Base-by-base conservation (phyloP, 208 protist species). In the Acanthamoeba lenticulata region DNA sequence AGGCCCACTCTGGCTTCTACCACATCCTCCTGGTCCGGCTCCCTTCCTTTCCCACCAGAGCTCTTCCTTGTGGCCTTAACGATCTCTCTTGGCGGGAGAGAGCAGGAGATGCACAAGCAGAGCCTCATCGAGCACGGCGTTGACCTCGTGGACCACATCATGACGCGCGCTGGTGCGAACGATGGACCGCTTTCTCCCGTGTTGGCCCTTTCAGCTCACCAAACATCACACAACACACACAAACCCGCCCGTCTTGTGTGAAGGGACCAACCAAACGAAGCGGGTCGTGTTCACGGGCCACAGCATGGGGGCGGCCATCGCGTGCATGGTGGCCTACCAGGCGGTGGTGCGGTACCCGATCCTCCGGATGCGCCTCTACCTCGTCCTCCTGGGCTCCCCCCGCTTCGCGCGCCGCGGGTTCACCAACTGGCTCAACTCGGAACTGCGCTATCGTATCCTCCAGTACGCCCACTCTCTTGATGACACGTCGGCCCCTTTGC, bases 1-100 rank as follows among this genome's bases (percentile, higher is more conserved):
- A 86, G 29, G 77, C 77, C 7, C 77, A 86, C 44, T 86, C 77
- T n/a, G 77, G 77, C 38, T 86, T 86, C 77, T 86, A 86, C 44
- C 77, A 86, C 9, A 38, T 86, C 4, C 77, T 86, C n/a, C 21
- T 86, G 40, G 67, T 79, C 27, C 13, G 36, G 29, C 32, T 21
- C 19, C 38, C 67, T 21, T 5, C 36, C 67, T 29, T 13, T 17
- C 34, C 17, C 62, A 40, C 29, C 62, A 38, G 1, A 32, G 5
- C 57, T 67, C 13, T n/a, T 34, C 21, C 34, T 4, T 44, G n/a
- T 2, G 13, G 17, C 4, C 55, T 62, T n/a, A n/a, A n/a, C n/a
- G n/a, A n/a, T n/a, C n/a, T n/a, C n/a, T n/a, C n/a, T n/a, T n/a
- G n/a, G n/a, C n/a, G n/a, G n/a, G n/a, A n/a, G 55, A 19, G 45